Base-by-base conservation (phyloP, 805 yeast species). In the Metschnikowia proteae region DNA sequence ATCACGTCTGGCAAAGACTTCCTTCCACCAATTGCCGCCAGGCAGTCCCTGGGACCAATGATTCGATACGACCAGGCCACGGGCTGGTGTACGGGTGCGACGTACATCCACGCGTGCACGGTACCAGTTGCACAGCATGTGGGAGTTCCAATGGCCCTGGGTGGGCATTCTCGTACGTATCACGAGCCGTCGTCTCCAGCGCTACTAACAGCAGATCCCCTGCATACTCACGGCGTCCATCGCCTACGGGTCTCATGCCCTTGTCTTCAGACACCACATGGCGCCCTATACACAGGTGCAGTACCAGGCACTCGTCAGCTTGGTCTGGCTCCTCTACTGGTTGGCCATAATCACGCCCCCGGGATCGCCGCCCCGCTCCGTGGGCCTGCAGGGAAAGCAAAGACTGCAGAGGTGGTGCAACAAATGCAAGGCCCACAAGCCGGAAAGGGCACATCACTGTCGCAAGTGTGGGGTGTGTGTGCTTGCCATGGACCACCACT, bases 401-500 rank as follows among this genome's bases (percentile, higher is more conserved):
- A 64, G n/a, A 76, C 81, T 0, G 54, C 52, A 1, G 51, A 74
- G 82, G 54, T 87, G 81, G 75, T 89, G 96, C 61, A 66, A 73
- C 48, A 88, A 87, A 62, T 90, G 97, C 65, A 56, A 81, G 35
- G 66, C 64, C 35, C 82, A 77, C 65, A 90, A 90, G 62, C 96
- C 96, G 0, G 92, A 84, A 60, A 68, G 97, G 51, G 61, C 88
- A 3, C 97, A 90, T 62, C 97, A 90, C 67, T 90, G 97, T 64
- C 84, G 84, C 57, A 76, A 80, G 0, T 88, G 95, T 60, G 73
- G 78, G n/a, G 57, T 53, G 36, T 90, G 97, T 65, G 84, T 90
- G n/a, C 63, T 90, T 49, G 79, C 80, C 61, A 91, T 90, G 97
- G 97, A 90, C 64, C 97, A 90, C 63, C 97, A 90, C 67, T 74